Evolutionary conservation across 2,329 filamentous ascomycete genomes (phyloP), one percentile per base, ranked within the genome.

Genomic region (Colletotrichum tofieldiae): DNA sequence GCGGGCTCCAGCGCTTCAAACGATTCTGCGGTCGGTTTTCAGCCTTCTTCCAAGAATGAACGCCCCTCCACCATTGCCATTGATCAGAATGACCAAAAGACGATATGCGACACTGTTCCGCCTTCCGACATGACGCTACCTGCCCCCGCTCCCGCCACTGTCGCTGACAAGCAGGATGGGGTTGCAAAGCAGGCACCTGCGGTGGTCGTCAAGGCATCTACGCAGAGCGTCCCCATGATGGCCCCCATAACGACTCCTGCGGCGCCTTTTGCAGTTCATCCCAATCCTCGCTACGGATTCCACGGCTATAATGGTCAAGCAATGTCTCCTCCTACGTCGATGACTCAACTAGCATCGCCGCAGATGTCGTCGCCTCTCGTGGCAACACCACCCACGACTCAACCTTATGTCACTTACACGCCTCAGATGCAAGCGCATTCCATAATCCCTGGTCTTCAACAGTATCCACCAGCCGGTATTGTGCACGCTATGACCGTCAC

Each of bases 401-500:
- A 51, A 23, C 55, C 58, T n/a, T 26, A 47, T 29, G 39, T 35
- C 39, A 16, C 58, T 18, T 60, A 61, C 5, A 37, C 14, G 14
- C 37, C 45, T 41, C 65, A 62, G 29, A 55, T 51, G n/a, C 23
- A 56, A 32, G 20, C 20, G 7, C 60, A 65, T 26, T 32, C 62
- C 32, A 32, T 69, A 9, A 43, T 65, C 2, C 43, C 52, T n/a
- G 56, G 49, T 8, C 47, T 71, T 23, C 56, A 55, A 12, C 45
- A 55, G 37, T 45, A 39, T 2, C 67, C 41, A 18, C 23, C 60
- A 7, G 32, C 35, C 8, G 59, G 60, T 5, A 20, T 60, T 2
- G 20, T 72, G 16, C 52, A 59, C 26, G 60, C 70, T 5, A 23
- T 72, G 14, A 70, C 52, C 37, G 37, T 72, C n/a, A 72, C 70